phyloP scores from a whole-genome alignment of 345 rosid species.

The Angophora floribunda region DNA sequence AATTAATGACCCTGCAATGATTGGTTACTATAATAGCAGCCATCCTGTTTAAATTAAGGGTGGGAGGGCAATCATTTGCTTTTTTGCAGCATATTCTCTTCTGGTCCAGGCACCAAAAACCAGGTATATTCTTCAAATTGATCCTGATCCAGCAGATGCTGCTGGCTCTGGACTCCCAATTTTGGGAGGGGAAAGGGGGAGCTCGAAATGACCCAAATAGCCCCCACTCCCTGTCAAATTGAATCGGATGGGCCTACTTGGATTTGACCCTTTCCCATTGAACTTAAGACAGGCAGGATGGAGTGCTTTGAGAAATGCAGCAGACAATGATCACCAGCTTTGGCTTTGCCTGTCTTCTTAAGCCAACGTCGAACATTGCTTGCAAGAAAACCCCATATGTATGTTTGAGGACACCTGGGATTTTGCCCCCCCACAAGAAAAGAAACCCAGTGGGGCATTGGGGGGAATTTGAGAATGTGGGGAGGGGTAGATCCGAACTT shows the following conservation, averaged over 20 bases:
- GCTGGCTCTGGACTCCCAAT: neutral
- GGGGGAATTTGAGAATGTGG: neutral
- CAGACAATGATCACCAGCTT: neutral
- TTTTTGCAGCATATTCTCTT: slow-evolving; percentile 26
- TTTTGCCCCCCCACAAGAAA: neutral
- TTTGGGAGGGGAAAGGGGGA: neutral
- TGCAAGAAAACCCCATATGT: neutral
- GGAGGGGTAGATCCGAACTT: neutral
- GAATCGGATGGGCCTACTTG: neutral
- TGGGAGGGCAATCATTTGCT: neutral
- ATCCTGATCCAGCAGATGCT: slow-evolving; percentile 10
- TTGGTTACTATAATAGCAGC: neutral
- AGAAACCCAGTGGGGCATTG: neutral
- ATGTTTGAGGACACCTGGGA: neutral
- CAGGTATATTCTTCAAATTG: slow-evolving; percentile 16
- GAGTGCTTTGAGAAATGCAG: neutral
- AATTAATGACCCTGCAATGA: neutral
- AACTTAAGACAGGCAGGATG: neutral
- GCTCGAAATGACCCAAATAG: neutral
- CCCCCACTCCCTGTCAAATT: neutral
- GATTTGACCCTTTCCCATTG: neutral
- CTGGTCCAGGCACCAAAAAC: neutral
- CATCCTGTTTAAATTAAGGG: neutral
- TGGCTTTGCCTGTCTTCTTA: neutral
- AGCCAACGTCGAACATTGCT: neutral